Percentiles rank a stretch among this genome's conserved stretches.
These are phyloP conservation scores for Candida berthetii DNA, from an alignment of 805 yeast species.

Conservation along the genomic window DNA sequence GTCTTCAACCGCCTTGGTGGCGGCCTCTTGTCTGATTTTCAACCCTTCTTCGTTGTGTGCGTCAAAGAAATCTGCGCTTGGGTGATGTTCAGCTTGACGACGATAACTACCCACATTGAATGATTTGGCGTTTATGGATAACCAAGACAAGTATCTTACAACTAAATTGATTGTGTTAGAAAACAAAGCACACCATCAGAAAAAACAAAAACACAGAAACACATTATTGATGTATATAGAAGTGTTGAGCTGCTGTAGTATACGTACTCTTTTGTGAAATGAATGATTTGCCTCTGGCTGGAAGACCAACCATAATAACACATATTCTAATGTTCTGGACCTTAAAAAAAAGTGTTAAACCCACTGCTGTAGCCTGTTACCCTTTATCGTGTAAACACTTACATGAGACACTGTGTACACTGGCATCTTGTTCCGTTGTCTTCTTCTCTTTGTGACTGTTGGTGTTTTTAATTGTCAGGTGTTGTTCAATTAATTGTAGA, in stretches of 20 bases:
- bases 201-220: background rate
- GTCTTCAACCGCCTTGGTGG: slow-evolving; percentile 64
- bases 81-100: slow-evolving; percentile 53
- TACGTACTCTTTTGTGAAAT: slow-evolving; percentile 74
- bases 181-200: background rate
- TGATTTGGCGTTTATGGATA: slow-evolving; percentile 77
- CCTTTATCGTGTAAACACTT: slow-evolving; percentile 6
- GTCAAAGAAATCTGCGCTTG: slow-evolving; percentile 76
- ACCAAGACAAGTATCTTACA: slow-evolving; percentile 89
- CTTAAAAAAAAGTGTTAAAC: slow-evolving; percentile 11
- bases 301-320: slow-evolving; percentile 84
- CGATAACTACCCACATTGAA: slow-evolving; percentile 89
- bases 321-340: slow-evolving; percentile 73
- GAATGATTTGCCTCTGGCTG: slow-evolving; percentile 90
- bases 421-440: slow-evolving; percentile 27
- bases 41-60: slow-evolving; percentile 59
- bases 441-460: background rate
- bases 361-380: too few relatives aligned
- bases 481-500: too few relatives aligned
- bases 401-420: slow-evolving; percentile 34
- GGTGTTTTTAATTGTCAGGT: background rate
- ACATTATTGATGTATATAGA: too few relatives aligned
- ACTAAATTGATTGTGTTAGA: slow-evolving; percentile 24
- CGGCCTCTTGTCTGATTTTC: slow-evolving; percentile 61
- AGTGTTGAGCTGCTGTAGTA: too few relatives aligned